These are phyloP conservation scores for Cornus controversa DNA, from an alignment of 148 eudicot genomes.

Conservation along the genomic window DNA sequence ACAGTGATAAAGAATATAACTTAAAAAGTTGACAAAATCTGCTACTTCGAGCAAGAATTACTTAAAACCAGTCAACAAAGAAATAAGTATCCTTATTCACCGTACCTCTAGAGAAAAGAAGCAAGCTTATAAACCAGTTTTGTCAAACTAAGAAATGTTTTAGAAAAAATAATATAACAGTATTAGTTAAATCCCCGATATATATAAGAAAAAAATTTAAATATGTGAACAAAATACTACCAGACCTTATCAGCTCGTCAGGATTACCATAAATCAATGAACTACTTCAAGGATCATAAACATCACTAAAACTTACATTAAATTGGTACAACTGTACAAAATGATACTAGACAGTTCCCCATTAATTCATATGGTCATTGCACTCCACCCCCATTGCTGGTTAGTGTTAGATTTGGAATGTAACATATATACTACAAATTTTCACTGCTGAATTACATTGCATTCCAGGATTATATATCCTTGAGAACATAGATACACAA, in stretches of 20 bases:
- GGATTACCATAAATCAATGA: background rate
- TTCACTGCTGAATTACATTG: too few species aligned
- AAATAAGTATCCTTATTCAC: too few species aligned
- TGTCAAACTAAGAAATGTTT: too few species aligned
- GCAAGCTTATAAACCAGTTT: too few species aligned
- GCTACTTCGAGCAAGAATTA: background rate
- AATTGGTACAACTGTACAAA: background rate
- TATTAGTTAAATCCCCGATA: background rate
- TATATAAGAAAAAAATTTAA: too few species aligned
- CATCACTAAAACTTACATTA: background rate
- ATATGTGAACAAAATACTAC: too few species aligned
- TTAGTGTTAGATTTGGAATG: background rate
- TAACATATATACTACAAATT: too few species aligned
- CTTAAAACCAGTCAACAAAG: background rate
- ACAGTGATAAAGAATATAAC: background rate
- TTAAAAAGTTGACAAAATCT: background rate
- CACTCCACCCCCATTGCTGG: background rate
- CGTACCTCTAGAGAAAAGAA: background rate
- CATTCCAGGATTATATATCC: background rate
- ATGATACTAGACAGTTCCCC: background rate
- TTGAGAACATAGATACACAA: background rate
- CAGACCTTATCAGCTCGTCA: background rate
- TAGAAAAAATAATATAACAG: background rate
- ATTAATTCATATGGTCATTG: background rate
- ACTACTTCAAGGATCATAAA: background rate